A percentile compares a stretch with the other conserved stretches of the same genome.
Conservation (phyloP, 208 protist genomes). For the Endotrypanum monterogeii region DNA sequence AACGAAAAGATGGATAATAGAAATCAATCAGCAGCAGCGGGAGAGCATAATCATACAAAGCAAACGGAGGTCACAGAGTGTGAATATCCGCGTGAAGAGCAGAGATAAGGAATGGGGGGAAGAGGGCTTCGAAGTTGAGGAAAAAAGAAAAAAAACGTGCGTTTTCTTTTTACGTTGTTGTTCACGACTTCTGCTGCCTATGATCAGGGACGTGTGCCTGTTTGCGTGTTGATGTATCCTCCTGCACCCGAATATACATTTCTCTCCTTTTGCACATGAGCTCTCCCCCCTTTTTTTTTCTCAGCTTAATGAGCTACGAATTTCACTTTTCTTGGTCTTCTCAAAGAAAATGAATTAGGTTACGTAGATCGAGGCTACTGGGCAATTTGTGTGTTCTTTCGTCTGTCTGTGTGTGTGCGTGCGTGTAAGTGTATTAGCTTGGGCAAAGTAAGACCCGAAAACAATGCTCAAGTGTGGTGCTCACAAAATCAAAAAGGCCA, state of each 20-base stretch:
- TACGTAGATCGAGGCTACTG: neutral
- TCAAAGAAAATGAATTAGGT: slow-evolving; percentile 1
- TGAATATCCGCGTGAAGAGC: too few relatives aligned
- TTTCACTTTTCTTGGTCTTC: too few relatives aligned
- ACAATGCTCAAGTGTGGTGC: too few relatives aligned
- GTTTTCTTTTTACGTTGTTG: too few relatives aligned
- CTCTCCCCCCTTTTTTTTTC: too few relatives aligned
- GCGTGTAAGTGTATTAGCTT: neutral
- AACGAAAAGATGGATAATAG: too few relatives aligned
- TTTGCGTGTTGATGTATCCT: neutral
- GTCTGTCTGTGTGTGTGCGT: too few relatives aligned
- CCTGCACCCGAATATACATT: neutral
- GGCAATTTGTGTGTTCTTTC: too few relatives aligned
- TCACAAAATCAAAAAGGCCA: neutral
- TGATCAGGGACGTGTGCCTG: neutral
- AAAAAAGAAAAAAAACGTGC: neutral
- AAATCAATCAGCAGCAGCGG: too few relatives aligned
- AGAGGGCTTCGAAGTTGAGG: neutral
- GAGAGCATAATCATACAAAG: too few relatives aligned
- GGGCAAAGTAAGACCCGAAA: neutral
- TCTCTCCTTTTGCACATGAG: too few relatives aligned
- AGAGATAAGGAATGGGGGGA: neutral
- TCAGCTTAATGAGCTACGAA: too few relatives aligned
- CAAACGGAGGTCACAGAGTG: slow-evolving; percentile 21
- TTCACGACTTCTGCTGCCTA: neutral